Evolutionary conservation across 441 rosid species (phyloP).

Genomic region (Bocquillonia castaneifolia): DNA sequence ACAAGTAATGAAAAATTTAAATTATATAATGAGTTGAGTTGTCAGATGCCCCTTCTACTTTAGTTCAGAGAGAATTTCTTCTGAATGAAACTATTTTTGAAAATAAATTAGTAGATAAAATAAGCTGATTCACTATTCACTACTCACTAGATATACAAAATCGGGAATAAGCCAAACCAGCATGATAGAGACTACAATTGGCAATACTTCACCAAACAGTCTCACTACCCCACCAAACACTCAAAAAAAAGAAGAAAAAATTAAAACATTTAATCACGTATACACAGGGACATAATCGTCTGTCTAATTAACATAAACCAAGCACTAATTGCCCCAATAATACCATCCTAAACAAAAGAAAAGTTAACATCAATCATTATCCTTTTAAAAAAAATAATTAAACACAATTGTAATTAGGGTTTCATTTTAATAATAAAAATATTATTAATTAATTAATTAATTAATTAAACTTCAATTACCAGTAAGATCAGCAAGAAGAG

Average conservation of each 20-base stretch:
- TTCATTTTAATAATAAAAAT: neutral
- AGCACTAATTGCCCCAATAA: slow-evolving; percentile 1
- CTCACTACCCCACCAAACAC: slow-evolving; percentile 12
- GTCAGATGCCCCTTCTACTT: too few species aligned
- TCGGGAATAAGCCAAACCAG: neutral
- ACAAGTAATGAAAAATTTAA: too few species aligned
- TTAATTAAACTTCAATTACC: slow-evolving; percentile 38
- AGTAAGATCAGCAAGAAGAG: slow-evolving; percentile 92
- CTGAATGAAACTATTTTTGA: too few species aligned
- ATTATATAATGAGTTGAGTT: too few species aligned
- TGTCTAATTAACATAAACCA: neutral
- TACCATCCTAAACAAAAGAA: slow-evolving; percentile 5
- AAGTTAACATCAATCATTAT: slow-evolving; percentile 13
- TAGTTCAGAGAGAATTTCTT: too few species aligned
- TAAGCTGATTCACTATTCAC: too few species aligned
- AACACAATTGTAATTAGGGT: neutral
- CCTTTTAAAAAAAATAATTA: neutral
- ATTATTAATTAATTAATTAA: neutral
- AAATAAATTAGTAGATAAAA: too few species aligned
- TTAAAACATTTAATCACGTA: neutral
- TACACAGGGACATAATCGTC: slow-evolving; percentile 1
- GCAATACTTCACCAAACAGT: slow-evolving; percentile 6
- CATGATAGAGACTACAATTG: neutral
- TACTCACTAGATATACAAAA: too few species aligned
- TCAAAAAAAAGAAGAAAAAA: neutral